Evolutionary conservation across 345 rosid species (phyloP).

Genomic region (Pelargonium nanum): DNA sequence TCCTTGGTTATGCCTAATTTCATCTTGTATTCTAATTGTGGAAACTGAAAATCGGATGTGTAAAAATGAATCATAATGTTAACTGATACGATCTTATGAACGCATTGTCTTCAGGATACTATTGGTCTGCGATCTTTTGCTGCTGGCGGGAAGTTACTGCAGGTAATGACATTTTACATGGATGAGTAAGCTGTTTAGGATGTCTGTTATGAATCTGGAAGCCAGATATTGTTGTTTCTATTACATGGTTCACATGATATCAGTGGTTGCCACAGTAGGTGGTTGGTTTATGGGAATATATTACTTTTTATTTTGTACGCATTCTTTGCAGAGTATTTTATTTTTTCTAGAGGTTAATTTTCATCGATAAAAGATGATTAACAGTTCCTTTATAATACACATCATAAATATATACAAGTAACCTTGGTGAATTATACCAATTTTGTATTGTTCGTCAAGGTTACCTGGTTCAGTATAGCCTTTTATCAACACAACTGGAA

Average conservation of each 20-base stretch:
- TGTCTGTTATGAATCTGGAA: neutral
- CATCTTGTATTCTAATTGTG: neutral
- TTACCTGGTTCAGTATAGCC: no score
- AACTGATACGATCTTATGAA: slow-evolving; percentile 11
- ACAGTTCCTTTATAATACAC: neutral
- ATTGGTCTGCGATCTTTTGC: slow-evolving; percentile 96
- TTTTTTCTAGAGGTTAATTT: neutral
- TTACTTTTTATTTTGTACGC: no score
- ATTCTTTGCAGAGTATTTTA: neutral
- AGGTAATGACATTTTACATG: slow-evolving; percentile 37
- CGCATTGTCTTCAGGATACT: slow-evolving; percentile 48
- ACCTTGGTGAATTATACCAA: no score
- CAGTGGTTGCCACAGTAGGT: neutral
- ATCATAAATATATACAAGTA: no score
- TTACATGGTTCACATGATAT: neutral
- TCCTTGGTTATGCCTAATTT: neutral
- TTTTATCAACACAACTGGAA: no score
- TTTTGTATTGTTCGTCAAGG: no score
- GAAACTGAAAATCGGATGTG: no score
- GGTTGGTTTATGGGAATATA: no score
- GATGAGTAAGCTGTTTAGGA: neutral
- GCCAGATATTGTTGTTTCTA: neutral
- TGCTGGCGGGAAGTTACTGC: slow-evolving; percentile 97
- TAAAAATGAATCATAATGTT: neutral
- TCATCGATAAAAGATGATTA: neutral